Base-by-base conservation (phyloP, 108 stramenopile genomes). In the Fragilaria radians region DNA sequence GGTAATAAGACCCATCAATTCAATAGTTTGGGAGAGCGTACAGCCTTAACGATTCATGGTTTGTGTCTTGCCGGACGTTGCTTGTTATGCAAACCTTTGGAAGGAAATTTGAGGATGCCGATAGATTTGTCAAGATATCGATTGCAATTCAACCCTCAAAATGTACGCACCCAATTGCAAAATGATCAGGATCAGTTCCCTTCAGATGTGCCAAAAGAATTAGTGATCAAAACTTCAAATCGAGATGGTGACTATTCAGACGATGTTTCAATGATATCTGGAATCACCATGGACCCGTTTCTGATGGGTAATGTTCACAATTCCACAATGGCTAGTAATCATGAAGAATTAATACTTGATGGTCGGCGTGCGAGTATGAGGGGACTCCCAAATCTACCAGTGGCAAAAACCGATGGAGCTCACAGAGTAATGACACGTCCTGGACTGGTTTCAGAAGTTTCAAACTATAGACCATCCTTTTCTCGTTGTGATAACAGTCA, bases 61-160 rank as follows among this genome's bases (percentile, higher is more conserved):
- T 33, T 47, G 24, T 59, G 61, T 5, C 55, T 28, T 7, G 18
- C 66, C 9, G 77, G 77, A 14, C 59, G 54, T 17, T 78, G 77
- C 51, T 33, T 78, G 45, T 22, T n/a, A 9, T 78, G 77, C 29
- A 30, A 71, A 47, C 76, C 70, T 5, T n/a, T 77, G 21, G 63
- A 69, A 56, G 68, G 68, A 25, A 57, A 52, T 25, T 18, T 28
- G 52, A n/a, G 24, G 26, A 1, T 24, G n/a, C 52, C 52, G 52
- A n/a, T 27, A 28, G 52, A n/a, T n/a, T n/a, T n/a, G n/a, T n/a
- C n/a, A n/a, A n/a, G n/a, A n/a, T n/a, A n/a, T n/a, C n/a, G n/a
- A n/a, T n/a, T n/a, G n/a, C n/a, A n/a, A n/a, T n/a, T n/a, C n/a
- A n/a, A n/a, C n/a, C n/a, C n/a, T n/a, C n/a, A n/a, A n/a, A n/a